Base-by-base conservation (phyloP, 2,329 filamentous ascomycete species). In the Colletotrichum trifolii region DNA sequence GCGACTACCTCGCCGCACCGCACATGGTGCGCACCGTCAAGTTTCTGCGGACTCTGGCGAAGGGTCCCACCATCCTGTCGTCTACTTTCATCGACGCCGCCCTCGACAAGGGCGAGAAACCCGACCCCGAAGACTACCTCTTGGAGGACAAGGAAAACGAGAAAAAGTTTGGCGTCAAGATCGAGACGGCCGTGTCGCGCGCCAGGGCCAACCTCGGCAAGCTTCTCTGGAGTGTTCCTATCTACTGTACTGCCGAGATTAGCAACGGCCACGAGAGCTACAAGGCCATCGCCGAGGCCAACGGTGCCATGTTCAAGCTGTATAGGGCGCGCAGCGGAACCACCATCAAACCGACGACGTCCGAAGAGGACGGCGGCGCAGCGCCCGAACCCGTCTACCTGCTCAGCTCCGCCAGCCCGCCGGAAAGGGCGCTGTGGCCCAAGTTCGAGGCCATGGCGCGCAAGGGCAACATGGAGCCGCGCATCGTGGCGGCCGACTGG, bases 21-120 rank as follows among this genome's bases (percentile, higher is more conserved):
- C 87, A 89, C 46, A 88, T 98, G 67, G 87, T 97, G 39, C 91
- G 96, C 42, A 99, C 96, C 0, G 89, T 93, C 75, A 99, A 99
- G 74, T 99, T 99, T 74, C 89, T 98, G 54, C 91, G 90, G 67
- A 93, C 94, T 11, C 81, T 99, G 35, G 94, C 96, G 15, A 89
- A 88, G 64, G 94, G 92, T 0, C 93, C 94, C 0, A 85, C 87
- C 1, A 87, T 98, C 47, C 85, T 98, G 58, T 89, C 89, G 49
- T 91, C 90, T 1, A 84, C 87, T 8, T 99, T 93, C 76, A 87
- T 99, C 62, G 91, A 95, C 60, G 83, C 87, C 33, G 93, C 91
- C 50, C 82, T 98, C 10, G 87, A 91, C 49, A 82, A 87, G 38
- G 87, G 91, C 67, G 83, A 88, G 71, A 74, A 92, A 8, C 87